Evolutionary conservation across 352 stramenopile species (phyloP), one percentile per base, ranked within the genome.

Genomic region (Globisporangium nunn): DNA sequence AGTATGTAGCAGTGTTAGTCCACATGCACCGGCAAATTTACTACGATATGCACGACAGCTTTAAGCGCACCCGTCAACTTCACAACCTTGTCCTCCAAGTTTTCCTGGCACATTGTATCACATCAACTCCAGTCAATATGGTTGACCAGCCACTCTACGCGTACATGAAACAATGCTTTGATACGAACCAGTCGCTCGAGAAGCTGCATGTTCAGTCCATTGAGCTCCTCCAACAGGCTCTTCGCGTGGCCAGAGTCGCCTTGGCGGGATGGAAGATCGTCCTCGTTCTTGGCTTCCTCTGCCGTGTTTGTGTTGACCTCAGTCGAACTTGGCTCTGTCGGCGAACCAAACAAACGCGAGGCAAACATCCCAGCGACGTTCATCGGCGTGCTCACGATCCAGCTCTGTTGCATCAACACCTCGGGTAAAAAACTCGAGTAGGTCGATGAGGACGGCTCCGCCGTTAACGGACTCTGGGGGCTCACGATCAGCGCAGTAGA

Each of bases 131-230:
- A 53, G 17, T 48, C 54, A 15, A 51, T 17, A 49, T 8, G 8
- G 10, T 10, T 40, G 23, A 49, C 29, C 54, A 43, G 46, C 11
- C 15, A 23, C 12, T 43, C 2, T 18, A 10, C 2, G 35, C 8
- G 7, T 15, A 43, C 51, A 28, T 1, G 37, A 35, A 7, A n/a
- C 33, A 50, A 17, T 3, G 28, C 23, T 15, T 18, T 40, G 7
- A 10, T 17, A 63, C 66, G 15, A 68, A 92, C 81, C 74, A 92
- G 67, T 33, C 82, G 75, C 55, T 89, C 77, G 56, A 93, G 77
- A 0, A 93, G 61, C 67, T 88, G 74, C 82, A 93, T 91, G 39
- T 93, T 93, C 15, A 93, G 74, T 0, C 78, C 78, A 60, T 93
- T 93, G 8, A 93, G 70, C 52, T 93, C 82, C 56, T 93, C 78